These are phyloP conservation scores for Dryadomyces quercus-mongolicae DNA, from an alignment of 2,329 filamentous ascomycete genomes.

Conservation along the genomic window DNA sequence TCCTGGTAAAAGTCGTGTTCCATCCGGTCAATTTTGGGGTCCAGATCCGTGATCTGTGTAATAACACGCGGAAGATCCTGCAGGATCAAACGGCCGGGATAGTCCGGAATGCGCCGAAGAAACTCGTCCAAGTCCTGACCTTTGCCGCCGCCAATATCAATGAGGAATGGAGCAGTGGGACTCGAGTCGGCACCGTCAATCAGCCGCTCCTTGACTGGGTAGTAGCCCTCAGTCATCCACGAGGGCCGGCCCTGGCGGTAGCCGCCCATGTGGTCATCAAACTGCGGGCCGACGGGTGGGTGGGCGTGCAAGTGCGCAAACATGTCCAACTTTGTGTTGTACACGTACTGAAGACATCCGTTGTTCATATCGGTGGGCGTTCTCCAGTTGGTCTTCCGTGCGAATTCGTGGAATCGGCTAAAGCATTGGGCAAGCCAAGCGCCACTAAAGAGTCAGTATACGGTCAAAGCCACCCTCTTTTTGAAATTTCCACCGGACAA, in stretches of 20 bases:
- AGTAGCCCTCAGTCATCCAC: slow-evolving; percentile 18
- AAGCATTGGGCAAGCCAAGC: background rate
- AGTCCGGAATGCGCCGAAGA: slow-evolving; percentile 20
- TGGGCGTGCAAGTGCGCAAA: slow-evolving; percentile 21
- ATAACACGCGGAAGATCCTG: slow-evolving; percentile 34
- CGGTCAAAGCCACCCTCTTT: too few relatives aligned
- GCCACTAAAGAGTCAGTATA: background rate
- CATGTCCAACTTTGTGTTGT: slow-evolving; percentile 21
- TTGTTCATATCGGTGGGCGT: slow-evolving; percentile 17
- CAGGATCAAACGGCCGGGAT: slow-evolving; percentile 29
- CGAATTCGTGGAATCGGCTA: slow-evolving; percentile 18
- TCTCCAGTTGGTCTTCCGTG: slow-evolving; percentile 16
- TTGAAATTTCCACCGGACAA: too few relatives aligned
- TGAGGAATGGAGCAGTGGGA: slow-evolving; percentile 15
- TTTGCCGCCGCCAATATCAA: slow-evolving; percentile 29
- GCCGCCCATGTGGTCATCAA: slow-evolving; percentile 26
- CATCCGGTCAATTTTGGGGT: slow-evolving; percentile 21
- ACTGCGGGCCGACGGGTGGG: slow-evolving; percentile 18
- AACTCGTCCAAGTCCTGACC: slow-evolving; percentile 29
- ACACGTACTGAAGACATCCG: slow-evolving; percentile 20
- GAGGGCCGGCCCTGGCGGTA: slow-evolving; percentile 18
- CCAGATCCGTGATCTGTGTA: slow-evolving; percentile 17
- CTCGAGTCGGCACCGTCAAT: slow-evolving; percentile 15
- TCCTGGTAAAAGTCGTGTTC: slow-evolving; percentile 32
- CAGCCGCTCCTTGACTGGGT: slow-evolving; percentile 19